Base-by-base conservation (phyloP, 768 basidiomycete genomes). In the Tylopilus balloui region DNA sequence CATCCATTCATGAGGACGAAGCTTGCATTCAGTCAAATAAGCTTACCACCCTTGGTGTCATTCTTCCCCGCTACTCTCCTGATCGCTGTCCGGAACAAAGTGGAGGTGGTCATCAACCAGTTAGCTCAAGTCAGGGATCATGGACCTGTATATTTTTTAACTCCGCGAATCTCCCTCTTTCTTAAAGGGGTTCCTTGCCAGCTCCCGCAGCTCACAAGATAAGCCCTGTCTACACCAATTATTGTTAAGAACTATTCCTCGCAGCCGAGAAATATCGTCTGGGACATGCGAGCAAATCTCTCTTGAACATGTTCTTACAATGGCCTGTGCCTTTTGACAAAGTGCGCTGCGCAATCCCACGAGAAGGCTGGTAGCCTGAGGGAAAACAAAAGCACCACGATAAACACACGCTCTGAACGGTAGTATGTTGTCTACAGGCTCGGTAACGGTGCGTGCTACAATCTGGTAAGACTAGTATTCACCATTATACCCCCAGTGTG, bases 1-100 rank as follows among this genome's bases (percentile, higher is more conserved):
- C 25, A 23, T 12, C 19, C 35, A 17, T 28, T 34, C 35, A 23
- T 40, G 19, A 48, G 34, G 1, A 47, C 9, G 12, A 50, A 24
- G 23, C 2, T 4, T 1, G 9, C 21, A 9, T 34, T 3, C 12
- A 13, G 17, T 29, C 12, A 15, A 41, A 9, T 17, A 14, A 27
- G 37, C 64, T 56, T 43, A 64, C 59, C 51, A 17, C 43, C 3
- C 34, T 43, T 55, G 12, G 37, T 31, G 11, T n/a, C 41, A 28
- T 36, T 45, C 51, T 57, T 64, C 34, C 42, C 55, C 6, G 54
- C 27, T 13, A 35, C 28, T 21, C 58, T 56, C 35, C 36, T 54
- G 6, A 47, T 0, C 10, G 47, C 35, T 37, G 48, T 48, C 38
- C 58, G 50, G 11, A 53, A 41, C 23, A 46, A 13, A 6, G 32